Conservation (phyloP, 2,329 filamentous ascomycete species). For the Thielaviopsis euricoi region DNA sequence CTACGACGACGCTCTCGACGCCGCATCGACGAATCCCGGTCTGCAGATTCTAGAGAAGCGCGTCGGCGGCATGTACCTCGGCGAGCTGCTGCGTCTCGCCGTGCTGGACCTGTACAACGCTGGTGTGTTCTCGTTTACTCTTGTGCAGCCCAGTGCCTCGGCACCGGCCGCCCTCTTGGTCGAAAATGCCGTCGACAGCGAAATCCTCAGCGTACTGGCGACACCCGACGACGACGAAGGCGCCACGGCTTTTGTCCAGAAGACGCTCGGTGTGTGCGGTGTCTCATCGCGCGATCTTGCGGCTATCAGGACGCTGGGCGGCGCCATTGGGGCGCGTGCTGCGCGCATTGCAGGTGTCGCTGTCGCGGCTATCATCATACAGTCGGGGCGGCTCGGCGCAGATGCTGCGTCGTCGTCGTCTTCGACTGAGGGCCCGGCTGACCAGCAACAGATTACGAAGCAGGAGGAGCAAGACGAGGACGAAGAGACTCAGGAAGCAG, state of each 20-base stretch:
- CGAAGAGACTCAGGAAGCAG: not conserved
- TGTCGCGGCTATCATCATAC: slow-evolving; percentile 15
- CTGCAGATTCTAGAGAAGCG: slow-evolving; percentile 74
- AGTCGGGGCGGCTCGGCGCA: slow-evolving; percentile 12
- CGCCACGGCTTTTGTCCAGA: not conserved
- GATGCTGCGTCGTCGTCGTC: not conserved
- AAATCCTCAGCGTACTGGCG: slow-evolving; percentile 37
- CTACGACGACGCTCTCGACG: slow-evolving; percentile 51
- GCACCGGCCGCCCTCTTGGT: slow-evolving; percentile 25
- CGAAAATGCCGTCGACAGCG: slow-evolving; percentile 52
- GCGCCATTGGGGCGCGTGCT: slow-evolving; percentile 14
- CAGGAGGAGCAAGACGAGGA: not conserved
- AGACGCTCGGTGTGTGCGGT: not conserved
- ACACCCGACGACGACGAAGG: slow-evolving; percentile 25
- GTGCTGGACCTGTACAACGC: slow-evolving; percentile 28
- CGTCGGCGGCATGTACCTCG: slow-evolving; percentile 67
- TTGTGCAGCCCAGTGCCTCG: not conserved
- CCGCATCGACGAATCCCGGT: slow-evolving; percentile 52
- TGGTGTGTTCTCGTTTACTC: not conserved
- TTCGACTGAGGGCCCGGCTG: not conserved
- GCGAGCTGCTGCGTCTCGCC: slow-evolving; percentile 54
- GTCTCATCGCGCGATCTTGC: slow-evolving; percentile 34
- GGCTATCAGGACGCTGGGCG: slow-evolving; percentile 41
- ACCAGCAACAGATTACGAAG: not conserved
- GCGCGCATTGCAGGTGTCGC: slow-evolving; percentile 14